phyloP scores from a whole-genome alignment of 352 stramenopile species.

The Aphanomyces cochlioides region DNA sequence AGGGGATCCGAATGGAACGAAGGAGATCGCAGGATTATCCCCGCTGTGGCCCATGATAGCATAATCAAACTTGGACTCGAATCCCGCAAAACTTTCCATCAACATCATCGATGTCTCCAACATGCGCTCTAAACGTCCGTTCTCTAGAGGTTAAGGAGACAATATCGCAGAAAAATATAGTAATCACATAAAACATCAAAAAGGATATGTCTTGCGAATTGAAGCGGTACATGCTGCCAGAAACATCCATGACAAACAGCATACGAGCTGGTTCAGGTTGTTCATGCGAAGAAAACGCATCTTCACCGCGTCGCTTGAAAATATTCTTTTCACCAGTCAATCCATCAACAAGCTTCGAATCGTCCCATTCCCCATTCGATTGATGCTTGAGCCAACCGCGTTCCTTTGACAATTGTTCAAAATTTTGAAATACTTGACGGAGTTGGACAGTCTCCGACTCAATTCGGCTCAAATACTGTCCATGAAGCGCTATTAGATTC shows the following conservation, averaged over 20 bases:
- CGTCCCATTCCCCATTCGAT: constrained; percentile 92
- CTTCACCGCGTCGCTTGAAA: constrained; percentile 88
- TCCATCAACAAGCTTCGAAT: constrained; percentile 91
- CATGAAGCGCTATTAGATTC: not conserved
- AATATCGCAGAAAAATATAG: not conserved
- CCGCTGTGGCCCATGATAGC: constrained; percentile 92
- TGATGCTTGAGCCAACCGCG: constrained; percentile 92
- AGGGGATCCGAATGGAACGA: constrained; percentile 86
- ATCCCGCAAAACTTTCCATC: constrained; percentile 92
- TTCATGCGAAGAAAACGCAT: constrained; percentile 34
- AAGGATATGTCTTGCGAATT: constrained; percentile 80
- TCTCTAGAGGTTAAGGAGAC: not conserved
- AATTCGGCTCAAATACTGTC: constrained; percentile 54
- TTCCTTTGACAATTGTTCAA: constrained; percentile 84
- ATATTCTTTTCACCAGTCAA: constrained; percentile 89
- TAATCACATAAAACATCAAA: not conserved
- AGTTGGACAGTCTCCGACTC: constrained; percentile 77
- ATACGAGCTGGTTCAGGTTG: constrained; percentile 71
- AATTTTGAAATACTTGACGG: constrained; percentile 69
- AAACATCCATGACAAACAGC: constrained; percentile 92
- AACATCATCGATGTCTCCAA: constrained; percentile 94
- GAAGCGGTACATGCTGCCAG: constrained; percentile 91
- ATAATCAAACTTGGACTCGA: constrained; percentile 88
- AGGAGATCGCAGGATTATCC: constrained; percentile 79
- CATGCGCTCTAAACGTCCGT: constrained; percentile 87